Percentiles rank a stretch among this genome's conserved stretches.
These are phyloP conservation scores for Penicillium sp. DNA, from an alignment of 2,329 filamentous ascomycete species.

Conservation along the genomic window DNA sequence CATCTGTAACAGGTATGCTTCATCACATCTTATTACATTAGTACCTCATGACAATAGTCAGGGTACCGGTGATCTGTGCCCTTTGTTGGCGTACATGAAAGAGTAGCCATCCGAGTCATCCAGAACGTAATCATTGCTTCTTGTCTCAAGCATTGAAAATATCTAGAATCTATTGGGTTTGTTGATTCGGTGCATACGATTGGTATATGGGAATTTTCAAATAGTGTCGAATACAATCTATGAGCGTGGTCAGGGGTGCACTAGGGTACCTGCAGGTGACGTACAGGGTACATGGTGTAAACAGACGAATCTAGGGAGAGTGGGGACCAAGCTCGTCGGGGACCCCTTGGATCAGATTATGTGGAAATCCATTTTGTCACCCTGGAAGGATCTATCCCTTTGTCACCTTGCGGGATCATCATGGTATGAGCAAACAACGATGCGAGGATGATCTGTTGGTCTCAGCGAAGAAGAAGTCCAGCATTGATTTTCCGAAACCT, in stretches of 20 bases:
- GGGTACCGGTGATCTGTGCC: no score
- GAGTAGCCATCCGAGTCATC: no score
- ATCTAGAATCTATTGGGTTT: background rate
- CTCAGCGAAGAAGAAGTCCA: background rate
- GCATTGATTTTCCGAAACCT: background rate
- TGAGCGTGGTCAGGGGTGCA: background rate
- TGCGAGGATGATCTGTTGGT: background rate
- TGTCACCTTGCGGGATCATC: background rate
- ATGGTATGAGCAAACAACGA: slow-evolving; percentile 1
- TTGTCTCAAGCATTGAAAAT: no score
- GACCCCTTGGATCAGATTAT: slow-evolving; percentile 1
- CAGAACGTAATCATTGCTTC: no score
- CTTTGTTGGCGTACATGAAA: no score
- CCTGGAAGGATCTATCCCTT: slow-evolving; percentile 1
- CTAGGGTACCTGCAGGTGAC: slow-evolving; percentile 26
- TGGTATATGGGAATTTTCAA: background rate
- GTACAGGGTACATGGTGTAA: slow-evolving; percentile 8
- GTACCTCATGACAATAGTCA: no score
- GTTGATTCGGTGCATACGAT: background rate
- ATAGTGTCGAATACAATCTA: background rate
- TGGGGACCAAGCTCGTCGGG: slow-evolving; percentile 1
- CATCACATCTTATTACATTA: no score
- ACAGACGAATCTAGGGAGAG: slow-evolving; percentile 9
- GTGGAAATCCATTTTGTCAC: slow-evolving; percentile 1
- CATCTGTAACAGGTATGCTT: background rate